phyloP scores from a whole-genome alignment of 768 basidiomycete species.

The Coprinopsis marcescibilis region DNA sequence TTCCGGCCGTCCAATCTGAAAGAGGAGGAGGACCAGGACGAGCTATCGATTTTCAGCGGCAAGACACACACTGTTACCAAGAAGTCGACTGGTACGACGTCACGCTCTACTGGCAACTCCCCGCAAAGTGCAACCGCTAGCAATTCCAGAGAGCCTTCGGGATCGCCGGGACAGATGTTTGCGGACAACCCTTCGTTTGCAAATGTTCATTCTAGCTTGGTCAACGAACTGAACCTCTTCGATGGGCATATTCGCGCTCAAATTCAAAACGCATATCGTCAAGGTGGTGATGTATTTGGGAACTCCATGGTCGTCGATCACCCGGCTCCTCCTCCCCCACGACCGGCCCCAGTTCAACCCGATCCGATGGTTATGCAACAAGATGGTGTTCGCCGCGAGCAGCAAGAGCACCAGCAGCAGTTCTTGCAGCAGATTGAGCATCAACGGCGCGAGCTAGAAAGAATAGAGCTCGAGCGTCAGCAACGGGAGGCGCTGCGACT shows the following conservation, averaged over 20 bases:
- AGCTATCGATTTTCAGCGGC: constrained; percentile 73
- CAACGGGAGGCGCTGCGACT: constrained; percentile 17
- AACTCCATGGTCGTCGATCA: constrained; percentile 23
- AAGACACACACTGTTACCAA: constrained; percentile 60
- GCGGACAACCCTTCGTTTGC: constrained; percentile 37
- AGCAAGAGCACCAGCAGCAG: constrained; percentile 23
- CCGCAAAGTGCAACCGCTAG: constrained; percentile 4
- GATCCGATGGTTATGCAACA: constrained; percentile 8
- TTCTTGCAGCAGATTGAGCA: constrained; percentile 17
- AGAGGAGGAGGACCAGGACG: constrained; percentile 49
- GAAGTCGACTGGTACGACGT: constrained; percentile 21
- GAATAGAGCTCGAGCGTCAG: constrained; percentile 14
- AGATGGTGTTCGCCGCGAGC: constrained; percentile 17
- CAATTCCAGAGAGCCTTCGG: constrained; percentile 22
- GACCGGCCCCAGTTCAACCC: constrained; percentile 16
- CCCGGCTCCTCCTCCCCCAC: constrained; percentile 12
- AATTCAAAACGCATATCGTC: constrained; percentile 40
- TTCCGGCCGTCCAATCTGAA: constrained; percentile 41
- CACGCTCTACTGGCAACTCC: constrained; percentile 9
- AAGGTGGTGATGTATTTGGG: constrained; percentile 30
- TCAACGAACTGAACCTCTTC: constrained; percentile 51
- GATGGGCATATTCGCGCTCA: constrained; percentile 49
- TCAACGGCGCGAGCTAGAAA: constrained; percentile 20
- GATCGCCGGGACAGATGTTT: constrained; percentile 26
- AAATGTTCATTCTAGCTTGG: constrained; percentile 49